Evolutionary conservation across 1,139 yeast species (phyloP), one percentile per base, ranked within the genome.

Genomic region (Hansenula anomala): DNA sequence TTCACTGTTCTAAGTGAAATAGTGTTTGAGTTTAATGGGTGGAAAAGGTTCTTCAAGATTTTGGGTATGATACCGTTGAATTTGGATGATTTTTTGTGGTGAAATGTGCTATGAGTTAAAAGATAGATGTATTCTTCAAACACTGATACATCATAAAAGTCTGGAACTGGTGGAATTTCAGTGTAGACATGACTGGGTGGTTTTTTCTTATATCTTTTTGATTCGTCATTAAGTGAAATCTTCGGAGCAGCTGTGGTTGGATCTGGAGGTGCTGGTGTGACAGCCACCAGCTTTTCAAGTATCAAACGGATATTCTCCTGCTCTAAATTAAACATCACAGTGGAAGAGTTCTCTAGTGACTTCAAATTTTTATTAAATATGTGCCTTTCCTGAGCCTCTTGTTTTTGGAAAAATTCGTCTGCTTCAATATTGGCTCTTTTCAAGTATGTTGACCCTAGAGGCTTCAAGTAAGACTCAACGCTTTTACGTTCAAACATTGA

Each of bases 21-120:
- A 0, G 74, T 67, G 17, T 50, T 56, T 3, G 56, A 43, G 43
- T 69, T 71, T 27, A 61, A 52, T 22, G 67, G 66, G 42, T 70
- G 67, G 46, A 70, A 55, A 30, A 71, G 42, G 34, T 67, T 67
- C 36, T 62, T 52, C 8, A 71, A 36, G 11, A 66, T 49, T 31
- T 60, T 58, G 4, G 65, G 61, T 5, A 66, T 55, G 3, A 64
- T 45, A n/a, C 68, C 67, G 35, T 56, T 55, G 33, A 49, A 46
- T 33, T 49, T 54, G 3, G 67, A 61, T 2, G 68, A 59, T 17
- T 54, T 54, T 33, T 56, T 56, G 37, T 45, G 50, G 20, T 59
- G 56, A 41, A 60, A 64, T 3, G 52, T 54, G 2, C 65, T 54
- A 40, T 66, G 69, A 2, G 68, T 60, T 20, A 66, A 36, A 6